A percentile compares a stretch with the other conserved stretches of the same genome.
Evolutionary conservation across 148 eudicot species (phyloP).

Genomic region (Vaccinium vitisidaea): DNA sequence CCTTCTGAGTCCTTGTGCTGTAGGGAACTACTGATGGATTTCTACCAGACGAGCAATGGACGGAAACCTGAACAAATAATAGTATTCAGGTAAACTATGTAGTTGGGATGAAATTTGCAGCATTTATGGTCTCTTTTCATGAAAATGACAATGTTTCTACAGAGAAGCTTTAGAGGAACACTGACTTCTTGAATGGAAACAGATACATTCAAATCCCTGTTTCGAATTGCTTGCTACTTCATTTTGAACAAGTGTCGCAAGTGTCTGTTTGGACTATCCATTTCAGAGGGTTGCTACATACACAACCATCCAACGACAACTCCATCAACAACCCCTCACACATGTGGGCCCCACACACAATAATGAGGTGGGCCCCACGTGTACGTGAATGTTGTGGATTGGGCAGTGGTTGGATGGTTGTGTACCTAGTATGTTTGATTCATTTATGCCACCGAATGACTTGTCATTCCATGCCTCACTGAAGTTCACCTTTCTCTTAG

Average conservation of each 20-base stretch:
- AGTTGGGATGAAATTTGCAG: neutral
- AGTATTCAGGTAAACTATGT: constrained; percentile 63
- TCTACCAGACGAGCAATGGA: constrained; percentile 63
- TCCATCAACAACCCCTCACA: too few relatives aligned
- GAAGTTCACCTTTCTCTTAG: constrained; percentile 32
- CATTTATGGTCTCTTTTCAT: neutral
- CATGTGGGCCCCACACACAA: too few relatives aligned
- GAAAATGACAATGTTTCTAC: too few relatives aligned
- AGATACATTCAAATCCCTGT: neutral
- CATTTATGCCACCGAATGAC: constrained; percentile 7
- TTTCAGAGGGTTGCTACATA: too few relatives aligned
- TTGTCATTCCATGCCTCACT: neutral
- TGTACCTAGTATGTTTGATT: too few relatives aligned
- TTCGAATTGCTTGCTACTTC: neutral
- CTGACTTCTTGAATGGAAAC: neutral
- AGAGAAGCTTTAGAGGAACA: too few relatives aligned
- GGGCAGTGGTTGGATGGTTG: too few relatives aligned
- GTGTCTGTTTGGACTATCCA: neutral
- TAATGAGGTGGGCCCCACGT: too few relatives aligned
- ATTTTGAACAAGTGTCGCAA: neutral
- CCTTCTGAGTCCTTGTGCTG: constrained; percentile 16
- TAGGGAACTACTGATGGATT: constrained; percentile 77
- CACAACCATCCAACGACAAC: too few relatives aligned
- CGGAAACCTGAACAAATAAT: constrained; percentile 74
- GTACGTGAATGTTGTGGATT: too few relatives aligned